These are phyloP conservation scores for Oryza officinalis DNA, from an alignment of 176 grass and related monocot species.

Conservation along the genomic window DNA sequence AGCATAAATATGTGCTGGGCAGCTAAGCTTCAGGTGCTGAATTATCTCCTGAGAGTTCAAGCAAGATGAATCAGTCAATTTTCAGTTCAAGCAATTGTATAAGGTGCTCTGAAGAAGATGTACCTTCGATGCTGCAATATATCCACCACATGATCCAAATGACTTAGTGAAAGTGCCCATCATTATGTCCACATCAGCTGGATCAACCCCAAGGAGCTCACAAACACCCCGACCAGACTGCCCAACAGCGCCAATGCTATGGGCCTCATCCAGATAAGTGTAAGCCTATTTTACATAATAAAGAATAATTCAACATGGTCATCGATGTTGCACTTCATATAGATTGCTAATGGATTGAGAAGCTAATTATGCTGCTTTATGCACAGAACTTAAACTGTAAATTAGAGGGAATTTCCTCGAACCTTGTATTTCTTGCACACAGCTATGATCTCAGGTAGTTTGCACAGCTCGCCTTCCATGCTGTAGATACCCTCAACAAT, in stretches of 20 bases:
- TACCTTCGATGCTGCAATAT: constrained; percentile 87
- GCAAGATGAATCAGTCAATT: constrained; percentile 13
- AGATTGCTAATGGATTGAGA: constrained; percentile 4
- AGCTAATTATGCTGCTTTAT: constrained; percentile 6
- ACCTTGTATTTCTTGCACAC: constrained; percentile 97
- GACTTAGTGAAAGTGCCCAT: constrained; percentile 94
- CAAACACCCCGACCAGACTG: constrained; percentile 82
- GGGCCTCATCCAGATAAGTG: constrained; percentile 85
- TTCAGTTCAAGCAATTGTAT: background rate
- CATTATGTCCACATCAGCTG: constrained; percentile 83
- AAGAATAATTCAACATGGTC: constrained; percentile 14
- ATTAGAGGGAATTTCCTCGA: constrained; percentile 15
- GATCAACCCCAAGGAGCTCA: constrained; percentile 80
- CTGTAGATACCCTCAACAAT: constrained; percentile 91
- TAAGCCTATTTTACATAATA: constrained; percentile 56
- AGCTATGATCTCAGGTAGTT: constrained; percentile 81
- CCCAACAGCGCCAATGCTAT: constrained; percentile 82
- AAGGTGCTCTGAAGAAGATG: background rate
- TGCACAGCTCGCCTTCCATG: constrained; percentile 92
- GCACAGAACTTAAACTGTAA: background rate
- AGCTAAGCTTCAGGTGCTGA: constrained; percentile 73
- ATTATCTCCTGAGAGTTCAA: constrained; percentile 71
- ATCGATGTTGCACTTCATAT: background rate
- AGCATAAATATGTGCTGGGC: constrained; percentile 82
- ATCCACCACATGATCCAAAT: constrained; percentile 85